phyloP scores from a whole-genome alignment of 768 basidiomycete species.

The Tephrocybe sp. region DNA sequence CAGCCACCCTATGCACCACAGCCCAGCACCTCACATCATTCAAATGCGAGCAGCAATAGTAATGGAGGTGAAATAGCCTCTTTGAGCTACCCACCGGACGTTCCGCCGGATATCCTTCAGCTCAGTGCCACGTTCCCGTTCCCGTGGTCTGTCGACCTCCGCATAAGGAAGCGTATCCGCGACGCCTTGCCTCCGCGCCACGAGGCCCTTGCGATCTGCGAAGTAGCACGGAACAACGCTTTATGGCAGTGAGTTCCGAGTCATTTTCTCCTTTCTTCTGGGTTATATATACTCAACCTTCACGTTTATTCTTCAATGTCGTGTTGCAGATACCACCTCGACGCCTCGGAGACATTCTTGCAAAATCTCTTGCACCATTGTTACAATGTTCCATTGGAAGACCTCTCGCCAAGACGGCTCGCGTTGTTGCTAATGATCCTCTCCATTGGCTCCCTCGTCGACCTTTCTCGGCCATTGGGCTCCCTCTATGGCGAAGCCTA shows the following conservation, averaged over 20 bases:
- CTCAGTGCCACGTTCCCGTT: conserved; percentile 70
- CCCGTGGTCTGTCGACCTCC: conserved; percentile 62
- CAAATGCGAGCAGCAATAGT: conserved; percentile 1
- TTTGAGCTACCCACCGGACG: conserved; percentile 28
- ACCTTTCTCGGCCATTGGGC: conserved; percentile 53
- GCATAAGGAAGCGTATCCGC: conserved; percentile 60
- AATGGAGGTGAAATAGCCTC: conserved; percentile 4
- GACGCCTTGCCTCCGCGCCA: conserved; percentile 57
- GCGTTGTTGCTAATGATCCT: conserved; percentile 70
- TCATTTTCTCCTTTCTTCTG: conserved; percentile 9
- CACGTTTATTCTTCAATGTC: conserved; percentile 4
- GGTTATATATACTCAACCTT: conserved; percentile 9
- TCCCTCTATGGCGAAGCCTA: conserved; percentile 62
- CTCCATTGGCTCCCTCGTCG: conserved; percentile 68
- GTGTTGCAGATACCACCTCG: conserved; percentile 56
- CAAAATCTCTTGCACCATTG: conserved; percentile 68
- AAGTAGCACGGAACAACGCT: conserved; percentile 63
- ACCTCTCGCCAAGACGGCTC: conserved; percentile 62
- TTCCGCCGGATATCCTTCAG: conserved; percentile 47
- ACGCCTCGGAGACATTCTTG: conserved; percentile 67
- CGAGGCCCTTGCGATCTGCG: conserved; percentile 59
- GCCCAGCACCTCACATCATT: neutral
- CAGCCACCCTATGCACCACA: conserved; percentile 13
- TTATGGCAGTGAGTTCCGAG: conserved; percentile 77
- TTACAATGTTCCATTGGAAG: conserved; percentile 57